A percentile compares a stretch with the other conserved stretches of the same genome.
phyloP scores from a whole-genome alignment of 2,329 filamentous ascomycete species.

The Sarocladium kiliense region DNA sequence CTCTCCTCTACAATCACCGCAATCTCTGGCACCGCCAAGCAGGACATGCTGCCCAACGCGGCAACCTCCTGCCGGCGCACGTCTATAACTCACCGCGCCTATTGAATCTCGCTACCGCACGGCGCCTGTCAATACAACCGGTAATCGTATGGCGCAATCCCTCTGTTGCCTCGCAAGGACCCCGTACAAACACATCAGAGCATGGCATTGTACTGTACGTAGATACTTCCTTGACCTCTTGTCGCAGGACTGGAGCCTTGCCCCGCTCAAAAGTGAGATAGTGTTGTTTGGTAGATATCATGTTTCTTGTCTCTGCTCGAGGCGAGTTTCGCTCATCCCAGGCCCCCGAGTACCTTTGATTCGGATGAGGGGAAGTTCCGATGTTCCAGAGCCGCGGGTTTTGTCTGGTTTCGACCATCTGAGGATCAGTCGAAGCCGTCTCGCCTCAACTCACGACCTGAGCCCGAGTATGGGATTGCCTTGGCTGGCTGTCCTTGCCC shows the following conservation, averaged over 20 bases:
- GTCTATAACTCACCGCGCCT: neutral
- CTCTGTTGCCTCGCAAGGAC: too few species aligned
- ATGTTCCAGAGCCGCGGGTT: neutral
- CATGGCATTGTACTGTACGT: too few species aligned
- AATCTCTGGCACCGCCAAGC: constrained; percentile 3
- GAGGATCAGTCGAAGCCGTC: neutral
- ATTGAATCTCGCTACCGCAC: neutral
- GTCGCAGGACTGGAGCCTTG: too few species aligned
- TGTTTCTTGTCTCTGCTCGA: neutral
- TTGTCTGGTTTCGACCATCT: neutral
- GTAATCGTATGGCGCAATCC: neutral
- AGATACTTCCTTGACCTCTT: too few species aligned
- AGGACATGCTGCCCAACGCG: constrained; percentile 3
- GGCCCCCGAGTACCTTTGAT: neutral
- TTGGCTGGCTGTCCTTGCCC: neutral
- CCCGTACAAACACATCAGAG: too few species aligned
- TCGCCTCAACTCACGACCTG: neutral
- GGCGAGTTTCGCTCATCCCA: neutral
- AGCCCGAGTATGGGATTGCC: neutral
- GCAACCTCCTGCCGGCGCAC: neutral
- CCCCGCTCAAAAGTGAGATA: neutral
- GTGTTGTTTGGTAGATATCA: constrained; percentile 1
- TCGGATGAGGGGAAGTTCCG: neutral
- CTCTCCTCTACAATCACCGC: neutral
- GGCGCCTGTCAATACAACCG: neutral